Evolutionary conservation across 2,329 filamentous ascomycete species (phyloP).

Genomic region (Calonectria montana): DNA sequence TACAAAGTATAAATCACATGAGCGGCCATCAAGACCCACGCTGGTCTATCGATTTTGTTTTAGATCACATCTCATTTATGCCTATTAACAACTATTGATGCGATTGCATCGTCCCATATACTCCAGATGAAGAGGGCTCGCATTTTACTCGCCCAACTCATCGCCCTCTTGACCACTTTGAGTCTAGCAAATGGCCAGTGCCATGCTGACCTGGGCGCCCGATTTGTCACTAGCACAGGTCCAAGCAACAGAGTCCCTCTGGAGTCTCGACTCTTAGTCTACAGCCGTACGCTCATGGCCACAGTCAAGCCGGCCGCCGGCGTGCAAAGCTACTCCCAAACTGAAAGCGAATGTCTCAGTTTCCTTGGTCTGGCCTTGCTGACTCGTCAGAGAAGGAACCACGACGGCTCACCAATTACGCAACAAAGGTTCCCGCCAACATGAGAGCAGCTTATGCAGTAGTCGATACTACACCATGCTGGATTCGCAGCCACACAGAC

Average conservation of each 20-base stretch:
- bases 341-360: neutral
- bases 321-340: slow-evolving; percentile 23
- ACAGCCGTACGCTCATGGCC: slow-evolving; percentile 24
- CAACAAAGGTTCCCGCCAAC: neutral
- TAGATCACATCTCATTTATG: neutral
- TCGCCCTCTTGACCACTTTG: neutral
- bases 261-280: slow-evolving; percentile 26
- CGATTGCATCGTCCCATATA: neutral
- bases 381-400: slow-evolving; percentile 22
- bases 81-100: neutral
- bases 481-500: neutral
- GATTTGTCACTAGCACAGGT: slow-evolving; percentile 30
- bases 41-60: neutral
- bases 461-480: neutral
- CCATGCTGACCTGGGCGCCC: slow-evolving; percentile 29
- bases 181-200: slow-evolving; percentile 17
- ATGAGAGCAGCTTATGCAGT: slow-evolving; percentile 1
- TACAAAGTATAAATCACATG: slow-evolving; percentile 15
- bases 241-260: slow-evolving; percentile 23
- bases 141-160: slow-evolving; percentile 2
- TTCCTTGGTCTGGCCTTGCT: slow-evolving; percentile 10
- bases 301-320: slow-evolving; percentile 23
- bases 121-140: slow-evolving; percentile 10
- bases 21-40: neutral
- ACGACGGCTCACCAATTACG: slow-evolving; percentile 26